phyloP scores from a whole-genome alignment of 2,329 filamentous ascomycete species.

The Arachnopeziza araneosa region DNA sequence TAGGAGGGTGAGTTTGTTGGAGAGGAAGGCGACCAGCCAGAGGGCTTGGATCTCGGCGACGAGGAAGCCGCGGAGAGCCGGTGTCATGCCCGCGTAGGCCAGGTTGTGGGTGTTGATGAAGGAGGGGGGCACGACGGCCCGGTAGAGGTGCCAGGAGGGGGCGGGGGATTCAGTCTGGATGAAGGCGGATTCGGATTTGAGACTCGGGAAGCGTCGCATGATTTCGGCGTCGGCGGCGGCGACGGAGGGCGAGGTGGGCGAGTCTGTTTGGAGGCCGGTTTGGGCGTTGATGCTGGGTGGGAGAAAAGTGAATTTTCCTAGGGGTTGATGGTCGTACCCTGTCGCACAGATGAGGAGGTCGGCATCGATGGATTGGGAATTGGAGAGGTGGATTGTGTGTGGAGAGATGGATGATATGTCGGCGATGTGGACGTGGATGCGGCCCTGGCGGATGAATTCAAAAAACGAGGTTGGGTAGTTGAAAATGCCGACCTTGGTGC shows the following conservation, averaged over 20 bases:
- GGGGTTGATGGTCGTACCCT: conserved; percentile 51
- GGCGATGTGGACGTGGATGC: conserved; percentile 46
- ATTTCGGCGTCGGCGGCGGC: conserved; percentile 47
- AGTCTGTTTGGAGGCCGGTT: conserved; percentile 43
- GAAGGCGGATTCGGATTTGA: conserved; percentile 45
- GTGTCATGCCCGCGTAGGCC: conserved; percentile 41
- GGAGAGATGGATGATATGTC: conserved; percentile 43
- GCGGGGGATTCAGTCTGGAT: conserved; percentile 25
- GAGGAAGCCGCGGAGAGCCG: conserved; percentile 39
- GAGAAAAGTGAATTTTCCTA: conserved; percentile 42
- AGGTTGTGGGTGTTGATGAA: conserved; percentile 37
- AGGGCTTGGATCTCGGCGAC: conserved; percentile 46
- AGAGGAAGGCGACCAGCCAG: conserved; percentile 63
- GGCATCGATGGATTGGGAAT: conserved; percentile 40
- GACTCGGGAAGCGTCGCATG: conserved; percentile 45
- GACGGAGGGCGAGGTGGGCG: conserved; percentile 29
- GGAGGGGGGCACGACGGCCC: conserved; percentile 41
- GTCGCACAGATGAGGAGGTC: conserved; percentile 52
- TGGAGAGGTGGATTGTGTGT: conserved; percentile 44
- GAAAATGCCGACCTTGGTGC: conserved; percentile 50
- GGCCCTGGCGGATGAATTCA: conserved; percentile 47
- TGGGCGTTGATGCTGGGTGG: conserved; percentile 41
- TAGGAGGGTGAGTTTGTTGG: conserved; percentile 37
- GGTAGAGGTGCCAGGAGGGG: conserved; percentile 39
- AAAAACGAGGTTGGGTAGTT: conserved; percentile 56